A percentile compares a stretch with the other conserved stretches of the same genome.
Evolutionary conservation across 1,284 basidiomycete species (phyloP).

Genomic region (Vanrija humicola): DNA sequence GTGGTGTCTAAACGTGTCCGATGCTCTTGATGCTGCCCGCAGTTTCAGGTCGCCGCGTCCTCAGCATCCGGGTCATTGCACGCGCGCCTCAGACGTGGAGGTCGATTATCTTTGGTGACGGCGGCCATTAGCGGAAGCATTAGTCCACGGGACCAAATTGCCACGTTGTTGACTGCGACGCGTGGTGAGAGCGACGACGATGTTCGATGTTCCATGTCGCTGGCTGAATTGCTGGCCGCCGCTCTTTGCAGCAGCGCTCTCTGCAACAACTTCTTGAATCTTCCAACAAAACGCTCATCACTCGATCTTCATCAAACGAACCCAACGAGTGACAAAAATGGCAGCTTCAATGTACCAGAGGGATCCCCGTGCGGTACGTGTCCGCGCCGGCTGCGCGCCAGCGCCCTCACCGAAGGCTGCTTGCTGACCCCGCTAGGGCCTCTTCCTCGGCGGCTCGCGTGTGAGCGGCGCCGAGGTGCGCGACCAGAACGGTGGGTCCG

Average conservation of each 20-base stretch:
- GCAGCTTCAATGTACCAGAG: constrained; percentile 50
- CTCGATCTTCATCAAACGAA: background rate
- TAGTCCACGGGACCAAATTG: background rate
- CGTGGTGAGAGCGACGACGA: background rate
- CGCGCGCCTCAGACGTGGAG: background rate
- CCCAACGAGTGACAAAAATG: constrained; percentile 27
- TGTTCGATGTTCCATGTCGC: background rate
- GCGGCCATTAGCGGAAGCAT: background rate
- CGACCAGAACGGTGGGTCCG: constrained; percentile 81
- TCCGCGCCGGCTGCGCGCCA: background rate
- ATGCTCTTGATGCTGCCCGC: too few relatives aligned
- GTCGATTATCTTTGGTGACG: background rate
- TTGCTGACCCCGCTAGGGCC: constrained; percentile 54
- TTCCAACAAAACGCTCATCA: constrained; percentile 6
- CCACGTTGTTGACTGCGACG: background rate
- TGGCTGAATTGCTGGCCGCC: background rate
- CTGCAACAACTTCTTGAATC: constrained; percentile 5
- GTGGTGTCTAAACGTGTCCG: background rate
- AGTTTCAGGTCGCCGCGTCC: background rate
- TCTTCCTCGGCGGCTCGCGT: constrained; percentile 89
- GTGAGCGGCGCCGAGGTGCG: constrained; percentile 92
- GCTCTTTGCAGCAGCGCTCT: too few relatives aligned
- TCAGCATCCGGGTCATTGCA: background rate
- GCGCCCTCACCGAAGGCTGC: background rate
- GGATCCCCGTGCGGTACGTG: constrained; percentile 49